Evolutionary conservation across 1,284 basidiomycete species (phyloP).

Genomic region (Agroathelia rolfsii): DNA sequence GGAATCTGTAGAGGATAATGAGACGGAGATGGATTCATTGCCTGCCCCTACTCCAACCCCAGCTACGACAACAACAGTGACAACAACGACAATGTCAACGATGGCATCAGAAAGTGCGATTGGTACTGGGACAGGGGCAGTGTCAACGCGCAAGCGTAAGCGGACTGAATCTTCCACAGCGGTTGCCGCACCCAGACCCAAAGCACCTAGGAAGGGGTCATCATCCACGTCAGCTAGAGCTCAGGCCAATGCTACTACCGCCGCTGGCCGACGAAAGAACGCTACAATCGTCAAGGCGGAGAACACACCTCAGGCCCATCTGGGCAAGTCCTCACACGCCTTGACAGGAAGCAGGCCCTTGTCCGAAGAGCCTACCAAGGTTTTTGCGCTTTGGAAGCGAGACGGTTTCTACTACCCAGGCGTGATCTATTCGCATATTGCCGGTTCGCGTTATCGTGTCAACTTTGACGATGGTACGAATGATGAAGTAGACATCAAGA

Average conservation of each 20-base stretch:
- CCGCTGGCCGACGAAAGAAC: no score
- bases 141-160: conserved; percentile 41
- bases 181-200: conserved; percentile 5
- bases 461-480: conserved; percentile 52
- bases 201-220: conserved; percentile 14
- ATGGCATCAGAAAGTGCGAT: no score
- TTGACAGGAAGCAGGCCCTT: conserved; percentile 16
- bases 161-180: conserved; percentile 20
- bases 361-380: conserved; percentile 26
- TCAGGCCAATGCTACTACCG: no score
- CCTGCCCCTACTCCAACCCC: conserved; percentile 10
- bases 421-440: conserved; percentile 28
- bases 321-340: conserved; percentile 16
- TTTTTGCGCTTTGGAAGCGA: conserved; percentile 57
- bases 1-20: conserved; percentile 36
- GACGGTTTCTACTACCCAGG: conserved; percentile 57
- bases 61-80: conserved; percentile 8
- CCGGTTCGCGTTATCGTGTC: conserved; percentile 29
- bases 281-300: no score
- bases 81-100: no score
- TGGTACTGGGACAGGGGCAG: conserved; percentile 16
- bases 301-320: no score
- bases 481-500: conserved; percentile 34
- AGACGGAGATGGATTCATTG: conserved; percentile 19
- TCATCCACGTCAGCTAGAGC: no score